Percentiles rank a stretch among this genome's conserved stretches.
phyloP scores from a whole-genome alignment of 805 yeast genomes.

The Hanseniaspora thailandica region DNA sequence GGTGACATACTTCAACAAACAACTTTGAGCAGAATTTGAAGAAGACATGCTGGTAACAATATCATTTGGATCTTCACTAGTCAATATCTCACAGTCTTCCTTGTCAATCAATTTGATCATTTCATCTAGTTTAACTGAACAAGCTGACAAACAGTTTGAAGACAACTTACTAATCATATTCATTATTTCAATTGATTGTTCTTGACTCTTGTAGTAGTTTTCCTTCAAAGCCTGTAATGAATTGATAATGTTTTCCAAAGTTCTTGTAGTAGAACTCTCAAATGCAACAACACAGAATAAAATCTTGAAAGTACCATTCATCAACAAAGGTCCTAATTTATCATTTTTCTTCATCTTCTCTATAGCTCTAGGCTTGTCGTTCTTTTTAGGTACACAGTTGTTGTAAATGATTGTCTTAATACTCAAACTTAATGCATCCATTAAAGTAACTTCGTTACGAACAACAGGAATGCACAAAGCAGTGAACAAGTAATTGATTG shows the following conservation, averaged over 20 bases:
- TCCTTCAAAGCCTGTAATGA: constrained; percentile 64
- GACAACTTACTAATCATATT: constrained; percentile 37
- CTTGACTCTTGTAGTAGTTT: constrained; percentile 21
- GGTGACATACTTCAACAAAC: constrained; percentile 70
- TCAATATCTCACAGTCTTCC: constrained; percentile 43
- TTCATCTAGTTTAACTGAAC: constrained; percentile 43
- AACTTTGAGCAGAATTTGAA: constrained; percentile 77
- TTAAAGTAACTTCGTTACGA: constrained; percentile 57
- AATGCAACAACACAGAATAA: constrained; percentile 37
- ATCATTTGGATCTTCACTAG: constrained; percentile 35
- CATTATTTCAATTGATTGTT: constrained; percentile 49
- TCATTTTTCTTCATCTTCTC: constrained; percentile 52
- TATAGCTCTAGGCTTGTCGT: constrained; percentile 16
- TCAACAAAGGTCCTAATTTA: constrained; percentile 37
- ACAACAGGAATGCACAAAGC: constrained; percentile 54
- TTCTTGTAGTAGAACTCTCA: constrained; percentile 73
- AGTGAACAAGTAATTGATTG: constrained; percentile 56
- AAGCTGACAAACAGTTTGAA: constrained; percentile 34
- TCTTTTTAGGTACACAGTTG: constrained; percentile 25
- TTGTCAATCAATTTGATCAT: constrained; percentile 40
- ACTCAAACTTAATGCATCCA: constrained; percentile 66
- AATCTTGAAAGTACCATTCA: neutral
- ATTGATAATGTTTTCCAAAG: constrained; percentile 72
- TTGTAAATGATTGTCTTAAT: constrained; percentile 59
- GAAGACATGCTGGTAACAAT: constrained; percentile 59